A percentile compares a stretch with the other conserved stretches of the same genome.
These are phyloP conservation scores for Tanacetum coccineum DNA, from an alignment of 129 eudicot species.

Conservation along the genomic window DNA sequence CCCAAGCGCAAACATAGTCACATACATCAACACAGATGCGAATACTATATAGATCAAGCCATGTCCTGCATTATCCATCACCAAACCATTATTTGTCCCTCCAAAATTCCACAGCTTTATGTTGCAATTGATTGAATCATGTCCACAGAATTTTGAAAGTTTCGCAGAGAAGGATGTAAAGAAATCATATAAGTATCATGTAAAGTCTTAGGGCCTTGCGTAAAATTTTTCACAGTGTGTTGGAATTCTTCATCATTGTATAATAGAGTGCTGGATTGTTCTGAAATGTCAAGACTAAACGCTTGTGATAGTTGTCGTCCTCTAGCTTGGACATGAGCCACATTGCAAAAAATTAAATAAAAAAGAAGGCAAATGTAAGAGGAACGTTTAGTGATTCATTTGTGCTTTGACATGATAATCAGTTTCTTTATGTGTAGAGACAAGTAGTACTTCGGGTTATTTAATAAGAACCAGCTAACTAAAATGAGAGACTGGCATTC, in stretches of 20 bases:
- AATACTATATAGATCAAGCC: background rate
- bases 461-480: no score
- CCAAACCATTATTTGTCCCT: slow-evolving; percentile 4
- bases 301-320: slow-evolving; percentile 63
- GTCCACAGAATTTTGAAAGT: slow-evolving; percentile 20
- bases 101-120: slow-evolving; percentile 3
- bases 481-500: no score
- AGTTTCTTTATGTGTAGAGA: no score
- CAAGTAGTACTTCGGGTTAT: no score
- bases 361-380: no score
- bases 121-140: slow-evolving; percentile 20
- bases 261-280: slow-evolving; percentile 12
- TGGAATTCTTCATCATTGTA: slow-evolving; percentile 38
- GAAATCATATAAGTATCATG: slow-evolving; percentile 5
- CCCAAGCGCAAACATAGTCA: no score
- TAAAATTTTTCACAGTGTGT: slow-evolving; percentile 7
- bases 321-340: slow-evolving; percentile 61
- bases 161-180: slow-evolving; percentile 23
- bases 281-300: slow-evolving; percentile 38
- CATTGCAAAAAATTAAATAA: background rate
- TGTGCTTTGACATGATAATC: no score
- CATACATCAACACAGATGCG: background rate
- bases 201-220: background rate
- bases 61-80: background rate
- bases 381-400: no score